Evolutionary conservation across 371 early-diverging fungal species (phyloP), one percentile per base, ranked within the genome.

Genomic region (Rhizopus delemar): DNA sequence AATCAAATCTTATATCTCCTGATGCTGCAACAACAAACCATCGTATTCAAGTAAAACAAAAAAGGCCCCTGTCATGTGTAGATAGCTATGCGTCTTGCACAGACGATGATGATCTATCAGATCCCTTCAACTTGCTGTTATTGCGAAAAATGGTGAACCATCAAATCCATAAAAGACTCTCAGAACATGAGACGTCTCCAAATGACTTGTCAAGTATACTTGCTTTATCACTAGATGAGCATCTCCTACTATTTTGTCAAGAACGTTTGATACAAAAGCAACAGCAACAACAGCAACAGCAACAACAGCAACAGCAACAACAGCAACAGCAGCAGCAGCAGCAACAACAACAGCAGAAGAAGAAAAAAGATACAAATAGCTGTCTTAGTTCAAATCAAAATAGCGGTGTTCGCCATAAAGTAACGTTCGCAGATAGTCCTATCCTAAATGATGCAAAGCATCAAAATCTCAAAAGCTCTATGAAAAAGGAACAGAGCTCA

Each of bases 401-500:
- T 29, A 41, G 54, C 43, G 56, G 15, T 43, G 13, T 43, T 7
- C 56, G 52, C 32, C 52, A 65, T 35, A 60, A 59, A 32, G 61
- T 41, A 1, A 51, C 39, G 49, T 65, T 59, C 5, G 32, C 57
- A 29, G 15, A 43, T 43, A 57, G 53, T 35, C 55, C 57, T 46
- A 12, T 63, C 28, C 46, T 43, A 5, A 32, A 16, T 39, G 62
- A 62, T 46, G n/a, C 41, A 28, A 56, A 48, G 43, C 53, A 41
- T 53, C 61, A 65, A 29, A 56, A 52, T 46, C 51, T 65, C 13
- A 45, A 57, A 57, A 48, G 8, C 15, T 59, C 51, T 52, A 57
- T 75, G 34, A 73, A 75, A 16, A 73, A 69, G 52, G 77, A 76
- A 58, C 59, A 63, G 9, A 69, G 69, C 31, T 65, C 69, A 3